phyloP scores from a whole-genome alignment of 148 eudicot species.

The Polygonum aviculare region DNA sequence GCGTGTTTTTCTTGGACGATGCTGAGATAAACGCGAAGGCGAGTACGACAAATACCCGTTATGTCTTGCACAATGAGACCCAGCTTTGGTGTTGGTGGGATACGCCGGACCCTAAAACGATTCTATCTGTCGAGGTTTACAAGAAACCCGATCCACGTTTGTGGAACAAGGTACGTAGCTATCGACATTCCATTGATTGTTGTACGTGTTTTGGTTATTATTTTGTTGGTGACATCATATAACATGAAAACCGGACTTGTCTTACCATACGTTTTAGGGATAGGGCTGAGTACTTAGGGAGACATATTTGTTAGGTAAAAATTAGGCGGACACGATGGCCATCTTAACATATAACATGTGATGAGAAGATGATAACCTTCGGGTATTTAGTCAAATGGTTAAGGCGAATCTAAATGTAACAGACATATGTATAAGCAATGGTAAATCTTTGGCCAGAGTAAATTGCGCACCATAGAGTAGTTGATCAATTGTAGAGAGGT shows the following conservation, averaged over 20 bases:
- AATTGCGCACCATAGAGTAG: too few relatives aligned
- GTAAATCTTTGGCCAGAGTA: too few relatives aligned
- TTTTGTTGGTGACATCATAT: not conserved
- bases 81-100: slow-evolving; percentile 24
- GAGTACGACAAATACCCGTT: slow-evolving; percentile 23
- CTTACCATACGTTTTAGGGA: not conserved
- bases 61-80: slow-evolving; percentile 2
- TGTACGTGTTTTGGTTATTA: too few relatives aligned
- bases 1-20: slow-evolving; percentile 24
- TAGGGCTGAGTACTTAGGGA: too few relatives aligned
- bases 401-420: too few relatives aligned
- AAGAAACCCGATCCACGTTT: slow-evolving; percentile 39
- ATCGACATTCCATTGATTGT: not conserved
- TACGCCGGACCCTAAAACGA: slow-evolving; percentile 13
- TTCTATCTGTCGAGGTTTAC: slow-evolving; percentile 26
- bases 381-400: too few relatives aligned
- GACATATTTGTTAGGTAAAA: too few relatives aligned
- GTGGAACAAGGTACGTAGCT: slow-evolving; percentile 43
- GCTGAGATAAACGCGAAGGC: not conserved
- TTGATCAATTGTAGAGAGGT: not conserved
- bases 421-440: too few relatives aligned
- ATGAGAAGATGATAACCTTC: too few relatives aligned
- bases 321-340: too few relatives aligned
- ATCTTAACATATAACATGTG: too few relatives aligned
- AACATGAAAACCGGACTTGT: not conserved